Evolutionary conservation across 148 eudicot genomes (phyloP).

Genomic region (Nepenthes mirabilis): DNA sequence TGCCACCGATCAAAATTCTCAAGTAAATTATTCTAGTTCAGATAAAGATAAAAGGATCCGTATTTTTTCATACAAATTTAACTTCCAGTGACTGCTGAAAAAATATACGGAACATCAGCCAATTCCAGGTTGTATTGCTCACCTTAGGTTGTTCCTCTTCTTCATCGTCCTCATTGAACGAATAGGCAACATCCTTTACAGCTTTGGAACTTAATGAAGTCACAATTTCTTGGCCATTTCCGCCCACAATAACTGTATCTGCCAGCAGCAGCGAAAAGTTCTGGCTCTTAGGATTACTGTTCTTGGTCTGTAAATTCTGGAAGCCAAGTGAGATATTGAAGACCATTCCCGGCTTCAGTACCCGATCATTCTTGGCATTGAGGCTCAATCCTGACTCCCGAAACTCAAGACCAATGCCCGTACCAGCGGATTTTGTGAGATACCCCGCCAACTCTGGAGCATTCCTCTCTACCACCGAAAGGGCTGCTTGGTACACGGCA

Average conservation of each 20-base stretch:
- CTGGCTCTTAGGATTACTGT: conserved; percentile 49
- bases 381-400: conserved; percentile 69
- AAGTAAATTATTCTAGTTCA: no score
- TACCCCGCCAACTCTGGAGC: conserved; percentile 60
- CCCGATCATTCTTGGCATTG: conserved; percentile 55
- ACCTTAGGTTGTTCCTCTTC: conserved; percentile 36
- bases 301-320: conserved; percentile 54
- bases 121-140: not conserved
- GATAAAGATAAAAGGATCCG: no score
- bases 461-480: conserved; percentile 54
- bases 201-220: conserved; percentile 56
- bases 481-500: conserved; percentile 53
- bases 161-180: conserved; percentile 70
- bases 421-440: conserved; percentile 81
- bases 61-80: no score
- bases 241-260: conserved; percentile 55
- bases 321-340: conserved; percentile 79
- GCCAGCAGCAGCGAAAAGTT: conserved; percentile 66
- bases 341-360: conserved; percentile 71
- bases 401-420: conserved; percentile 88
- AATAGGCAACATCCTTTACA: conserved; percentile 72
- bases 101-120: not conserved
- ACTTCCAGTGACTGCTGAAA: not conserved
- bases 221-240: conserved; percentile 34
- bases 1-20: no score